Base-by-base conservation (phyloP, 306 rosid species). In the Cicer chorassanicum region DNA sequence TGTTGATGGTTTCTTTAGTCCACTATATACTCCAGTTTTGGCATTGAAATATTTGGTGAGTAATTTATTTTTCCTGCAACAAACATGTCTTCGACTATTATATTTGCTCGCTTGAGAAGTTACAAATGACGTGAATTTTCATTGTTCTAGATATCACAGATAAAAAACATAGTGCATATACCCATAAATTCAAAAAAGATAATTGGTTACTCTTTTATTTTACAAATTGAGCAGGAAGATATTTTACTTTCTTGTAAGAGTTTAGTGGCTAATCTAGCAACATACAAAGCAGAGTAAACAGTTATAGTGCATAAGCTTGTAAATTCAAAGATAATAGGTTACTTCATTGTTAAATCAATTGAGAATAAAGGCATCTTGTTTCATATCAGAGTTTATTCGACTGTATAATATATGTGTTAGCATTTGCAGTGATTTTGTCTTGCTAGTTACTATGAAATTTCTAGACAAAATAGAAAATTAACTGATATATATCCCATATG, bases 1-100 rank as follows among this genome's bases (percentile, higher is more conserved):
- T 74, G 93, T 91, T 62, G 98, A 93, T 82, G 93, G 97, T 72
- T 90, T 93, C 90, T 93, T 93, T 70, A 88, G 97, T 75, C 98
- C 98, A 74, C 10, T 16, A 16, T 93, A 43, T 93, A 93, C 77
- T 85, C 83, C 62, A 89, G 89, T 67, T 91, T 91, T 79, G 97
- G 97, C 77, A 44, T 93, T 65, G 90, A 93, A 75, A 89, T 91
- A 76, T 93, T 93, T 68, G 98, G 97, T 91, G 78, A 82, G 98
- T 73, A 76, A 40, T 76, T 40, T 36, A 63, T 18, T 53, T 77
- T 81, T 9, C 40, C 81, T 19, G 74, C 57, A 16, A 70, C 12
- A 41, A 29, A 18, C 75, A n/a, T 34, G 6, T 1, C 43, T 61
- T 75, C 53, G 42, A 24, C 61, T 34, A 62, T 51, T 77, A 3